Conservation (phyloP, 2,329 filamentous ascomycete genomes). For the Fusarium vanettenii region DNA sequence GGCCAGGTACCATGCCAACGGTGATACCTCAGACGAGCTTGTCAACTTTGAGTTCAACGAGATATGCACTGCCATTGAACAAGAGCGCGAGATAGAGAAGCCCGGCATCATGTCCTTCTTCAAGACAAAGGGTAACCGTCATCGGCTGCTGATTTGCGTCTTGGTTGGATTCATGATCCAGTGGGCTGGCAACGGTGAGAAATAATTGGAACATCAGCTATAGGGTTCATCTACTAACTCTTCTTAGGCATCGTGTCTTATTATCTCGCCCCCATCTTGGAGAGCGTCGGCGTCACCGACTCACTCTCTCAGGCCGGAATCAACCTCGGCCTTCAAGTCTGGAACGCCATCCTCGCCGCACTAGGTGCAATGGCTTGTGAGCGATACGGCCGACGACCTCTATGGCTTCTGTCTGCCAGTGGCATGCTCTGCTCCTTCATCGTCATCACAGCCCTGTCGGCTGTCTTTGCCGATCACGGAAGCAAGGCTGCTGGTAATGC, state of each 20-base stretch:
- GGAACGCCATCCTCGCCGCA: conserved; percentile 17
- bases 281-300: conserved; percentile 18
- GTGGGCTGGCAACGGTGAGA: conserved; percentile 32
- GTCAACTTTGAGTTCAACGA: conserved; percentile 63
- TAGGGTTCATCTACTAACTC: neutral
- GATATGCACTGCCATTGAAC: conserved; percentile 60
- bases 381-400: conserved; percentile 15
- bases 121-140: conserved; percentile 46
- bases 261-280: conserved; percentile 22
- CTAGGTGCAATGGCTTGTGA: conserved; percentile 19
- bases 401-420: conserved; percentile 4
- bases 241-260: conserved; percentile 18
- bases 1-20: conserved; percentile 61
- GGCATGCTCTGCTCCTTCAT: conserved; percentile 27
- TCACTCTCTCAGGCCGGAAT: conserved; percentile 13
- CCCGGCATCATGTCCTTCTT: conserved; percentile 56
- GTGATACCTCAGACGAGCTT: conserved; percentile 53
- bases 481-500: conserved; percentile 11
- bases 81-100: conserved; percentile 53
- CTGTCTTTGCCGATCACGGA: conserved; percentile 2
- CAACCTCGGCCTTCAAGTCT: conserved; percentile 20
- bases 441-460: conserved; percentile 13
- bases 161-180: conserved; percentile 33
- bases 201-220: accelerated
- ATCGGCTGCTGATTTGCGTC: conserved; percentile 31